Percentiles rank a stretch among this genome's conserved stretches.
Evolutionary conservation across 2,329 filamentous ascomycete species (phyloP).

Genomic region (Pestalotiopsis fici): DNA sequence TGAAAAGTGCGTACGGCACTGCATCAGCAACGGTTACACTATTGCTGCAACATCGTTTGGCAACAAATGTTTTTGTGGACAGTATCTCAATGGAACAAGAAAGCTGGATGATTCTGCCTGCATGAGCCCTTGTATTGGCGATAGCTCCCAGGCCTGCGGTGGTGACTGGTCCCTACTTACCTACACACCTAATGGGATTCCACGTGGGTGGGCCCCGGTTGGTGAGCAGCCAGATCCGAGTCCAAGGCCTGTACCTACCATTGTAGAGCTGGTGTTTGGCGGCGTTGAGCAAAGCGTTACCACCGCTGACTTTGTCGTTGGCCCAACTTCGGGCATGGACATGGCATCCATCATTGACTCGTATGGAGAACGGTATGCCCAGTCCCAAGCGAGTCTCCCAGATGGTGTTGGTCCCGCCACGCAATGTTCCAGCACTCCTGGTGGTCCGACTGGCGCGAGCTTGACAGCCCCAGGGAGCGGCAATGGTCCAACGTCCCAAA

Average conservation of each 20-base stretch:
- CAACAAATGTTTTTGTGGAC: slow-evolving; percentile 49
- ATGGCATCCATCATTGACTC: slow-evolving; percentile 17
- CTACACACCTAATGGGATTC: slow-evolving; percentile 39
- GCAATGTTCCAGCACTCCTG: slow-evolving; percentile 10
- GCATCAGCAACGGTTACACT: slow-evolving; percentile 41
- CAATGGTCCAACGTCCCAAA: slow-evolving; percentile 3
- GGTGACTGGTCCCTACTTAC: slow-evolving; percentile 47
- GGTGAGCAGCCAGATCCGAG: slow-evolving; percentile 26
- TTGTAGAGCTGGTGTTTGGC: slow-evolving; percentile 22
- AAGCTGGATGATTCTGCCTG: slow-evolving; percentile 47
- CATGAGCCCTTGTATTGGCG: slow-evolving; percentile 50
- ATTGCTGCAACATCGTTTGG: slow-evolving; percentile 52
- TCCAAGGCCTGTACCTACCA: slow-evolving; percentile 22
- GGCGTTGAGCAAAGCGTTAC: slow-evolving; percentile 25
- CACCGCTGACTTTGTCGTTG: slow-evolving; percentile 23
- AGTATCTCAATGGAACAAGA: slow-evolving; percentile 36
- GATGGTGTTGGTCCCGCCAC: slow-evolving; percentile 12
- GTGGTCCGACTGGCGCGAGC: slow-evolving; percentile 7
- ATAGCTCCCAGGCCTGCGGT: slow-evolving; percentile 49
- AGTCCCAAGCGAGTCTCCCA: slow-evolving; percentile 24
- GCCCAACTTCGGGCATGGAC: slow-evolving; percentile 20
- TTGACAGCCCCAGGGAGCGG: not conserved
- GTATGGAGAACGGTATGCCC: slow-evolving; percentile 21
- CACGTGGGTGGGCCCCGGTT: slow-evolving; percentile 30
- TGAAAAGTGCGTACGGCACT: slow-evolving; percentile 46